phyloP scores from a whole-genome alignment of 371 early-diverging fungal genomes.

The Mortierella polycephala region DNA sequence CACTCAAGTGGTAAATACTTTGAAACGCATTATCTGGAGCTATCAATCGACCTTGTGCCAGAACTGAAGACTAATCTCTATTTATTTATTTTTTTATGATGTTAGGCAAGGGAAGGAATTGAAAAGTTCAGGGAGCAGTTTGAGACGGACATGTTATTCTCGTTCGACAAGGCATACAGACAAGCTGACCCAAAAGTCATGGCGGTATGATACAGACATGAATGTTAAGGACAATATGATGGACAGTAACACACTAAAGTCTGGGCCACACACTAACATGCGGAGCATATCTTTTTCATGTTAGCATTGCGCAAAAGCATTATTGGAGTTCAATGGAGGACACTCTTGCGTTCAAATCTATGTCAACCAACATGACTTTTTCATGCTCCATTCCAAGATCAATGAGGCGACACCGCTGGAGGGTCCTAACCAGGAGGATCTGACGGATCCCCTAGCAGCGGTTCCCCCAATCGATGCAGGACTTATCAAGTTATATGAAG shows the following conservation, averaged over 20 bases:
- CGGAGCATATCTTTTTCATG: background rate
- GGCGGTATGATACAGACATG: conserved; percentile 61
- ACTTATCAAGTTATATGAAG: conserved; percentile 82
- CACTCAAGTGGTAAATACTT: conserved; percentile 69
- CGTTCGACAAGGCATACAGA: conserved; percentile 88
- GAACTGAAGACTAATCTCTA: background rate
- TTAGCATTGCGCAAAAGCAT: conserved; percentile 84
- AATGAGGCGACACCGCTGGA: conserved; percentile 57
- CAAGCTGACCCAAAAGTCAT: conserved; percentile 72
- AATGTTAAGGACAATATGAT: background rate
- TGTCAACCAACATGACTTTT: conserved; percentile 96
- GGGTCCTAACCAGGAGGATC: conserved; percentile 53
- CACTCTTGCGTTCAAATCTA: conserved; percentile 93
- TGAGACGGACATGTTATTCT: conserved; percentile 87
- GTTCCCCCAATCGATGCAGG: conserved; percentile 83
- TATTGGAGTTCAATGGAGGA: conserved; percentile 96
- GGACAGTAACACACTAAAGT: no score
- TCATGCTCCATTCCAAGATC: conserved; percentile 83
- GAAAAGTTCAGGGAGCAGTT: conserved; percentile 93
- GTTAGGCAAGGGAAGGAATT: conserved; percentile 78
- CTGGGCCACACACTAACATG: background rate
- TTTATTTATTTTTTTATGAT: background rate
- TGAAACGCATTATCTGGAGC: background rate
- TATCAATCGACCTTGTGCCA: background rate
- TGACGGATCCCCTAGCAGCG: conserved; percentile 61